Base-by-base conservation (phyloP, 164 flowering plant species). In the Vitis rupestris region DNA sequence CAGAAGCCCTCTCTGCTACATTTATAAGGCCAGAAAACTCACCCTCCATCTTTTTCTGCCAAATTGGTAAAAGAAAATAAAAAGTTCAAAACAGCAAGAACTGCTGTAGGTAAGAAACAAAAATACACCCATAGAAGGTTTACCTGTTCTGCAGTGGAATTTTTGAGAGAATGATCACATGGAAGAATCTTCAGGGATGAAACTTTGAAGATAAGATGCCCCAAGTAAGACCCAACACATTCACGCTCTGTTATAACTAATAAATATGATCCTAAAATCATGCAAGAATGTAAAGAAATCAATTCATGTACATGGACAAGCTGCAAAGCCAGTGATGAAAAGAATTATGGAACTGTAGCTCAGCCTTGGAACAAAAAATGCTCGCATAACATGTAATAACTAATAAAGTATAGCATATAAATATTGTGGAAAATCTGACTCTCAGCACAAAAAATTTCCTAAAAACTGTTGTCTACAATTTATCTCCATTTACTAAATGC, bases 31-130 rank as follows among this genome's bases (percentile, higher is more conserved):
- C 73, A 63, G 92, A 83, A 69, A 92, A 90, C 77, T 92, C 97
- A 63, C 79, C 72, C 87, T 96, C 98, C 90, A 89, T 75, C 84
- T 86, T 92, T 82, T 90, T 93, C 99, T 96, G 95, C 79, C 73
- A 80, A 74, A 66, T 61, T 51, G 15, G 50, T 69, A 31, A 10
- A 29, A 56, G 64, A 68, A 23, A 11, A 64, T 1, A 29, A 60
- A 19, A 10, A 67, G 54, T 16, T 12, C 15, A 60, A 53, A 14
- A 59, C 68, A 17, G 50, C 8, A 58, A 63, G 15, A 12, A 49
- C 13, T 30, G 10, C 16, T 23, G 50, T 62, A 23, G 1, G 17
- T 16, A 4, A 12, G 16, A 37, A 59, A 16, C 8, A 54, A 27
- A 2, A 47, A 53, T 14, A 16, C 65, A 60, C 15, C 55, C 44